These are phyloP conservation scores for Daldinia eschscholtzii DNA, from an alignment of 2,329 filamentous ascomycete genomes.

Conservation along the genomic window DNA sequence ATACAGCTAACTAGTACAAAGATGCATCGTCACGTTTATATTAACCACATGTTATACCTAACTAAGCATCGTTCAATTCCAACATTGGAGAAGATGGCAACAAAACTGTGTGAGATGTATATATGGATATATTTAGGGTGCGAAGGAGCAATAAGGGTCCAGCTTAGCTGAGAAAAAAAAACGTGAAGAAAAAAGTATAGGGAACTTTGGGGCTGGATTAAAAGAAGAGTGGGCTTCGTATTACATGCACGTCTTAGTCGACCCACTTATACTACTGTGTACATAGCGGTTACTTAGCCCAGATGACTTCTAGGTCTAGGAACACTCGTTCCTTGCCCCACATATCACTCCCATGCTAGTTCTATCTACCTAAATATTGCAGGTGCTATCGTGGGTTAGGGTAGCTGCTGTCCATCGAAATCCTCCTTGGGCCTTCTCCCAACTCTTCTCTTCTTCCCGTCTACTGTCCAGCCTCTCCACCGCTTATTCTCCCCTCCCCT, in stretches of 20 bases:
- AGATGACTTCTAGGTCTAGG: slow-evolving; percentile 50
- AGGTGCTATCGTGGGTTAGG: slow-evolving; percentile 48
- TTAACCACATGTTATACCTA: background rate
- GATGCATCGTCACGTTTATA: background rate
- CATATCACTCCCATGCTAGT: slow-evolving; percentile 48
- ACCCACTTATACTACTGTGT: slow-evolving; percentile 41
- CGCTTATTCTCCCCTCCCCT: slow-evolving; percentile 46
- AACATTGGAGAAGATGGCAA: background rate
- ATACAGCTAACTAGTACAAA: background rate
- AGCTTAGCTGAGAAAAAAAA: slow-evolving; percentile 22
- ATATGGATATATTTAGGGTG: background rate
- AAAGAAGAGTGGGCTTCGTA: slow-evolving; percentile 32
- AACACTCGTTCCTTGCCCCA: slow-evolving; percentile 50
- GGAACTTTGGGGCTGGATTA: slow-evolving; percentile 25
- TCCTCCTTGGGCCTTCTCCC: slow-evolving; percentile 51
- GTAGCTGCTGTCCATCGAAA: slow-evolving; percentile 50
- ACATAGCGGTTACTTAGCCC: slow-evolving; percentile 46
- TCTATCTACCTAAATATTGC: slow-evolving; percentile 37
- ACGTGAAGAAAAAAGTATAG: slow-evolving; percentile 24
- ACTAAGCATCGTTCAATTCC: background rate
- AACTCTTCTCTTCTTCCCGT: slow-evolving; percentile 51
- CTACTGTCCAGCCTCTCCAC: slow-evolving; percentile 50
- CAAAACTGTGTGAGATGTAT: background rate
- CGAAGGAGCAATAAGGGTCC: slow-evolving; percentile 16
- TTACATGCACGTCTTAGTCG: slow-evolving; percentile 38